These are phyloP conservation scores for Claviceps fusiformis DNA, from an alignment of 2,329 filamentous ascomycete genomes.

Conservation along the genomic window DNA sequence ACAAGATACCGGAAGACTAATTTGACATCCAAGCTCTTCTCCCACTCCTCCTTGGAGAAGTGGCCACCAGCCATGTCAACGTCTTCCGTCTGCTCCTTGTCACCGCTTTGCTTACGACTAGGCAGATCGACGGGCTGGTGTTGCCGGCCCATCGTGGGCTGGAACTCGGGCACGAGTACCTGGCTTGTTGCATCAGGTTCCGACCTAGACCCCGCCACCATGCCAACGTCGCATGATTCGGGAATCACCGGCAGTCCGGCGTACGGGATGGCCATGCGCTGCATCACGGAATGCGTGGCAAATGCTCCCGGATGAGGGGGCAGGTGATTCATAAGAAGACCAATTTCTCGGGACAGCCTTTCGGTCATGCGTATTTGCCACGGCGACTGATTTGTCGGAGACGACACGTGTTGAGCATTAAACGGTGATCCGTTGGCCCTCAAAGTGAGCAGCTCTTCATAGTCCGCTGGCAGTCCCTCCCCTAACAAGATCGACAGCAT, in stretches of 20 bases:
- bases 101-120: constrained; percentile 12
- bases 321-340: constrained; percentile 67
- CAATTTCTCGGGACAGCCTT: constrained; percentile 75
- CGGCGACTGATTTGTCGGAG: constrained; percentile 26
- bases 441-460: constrained; percentile 32
- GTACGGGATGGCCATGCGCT: constrained; percentile 56
- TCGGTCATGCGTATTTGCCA: constrained; percentile 76
- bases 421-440: constrained; percentile 31
- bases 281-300: constrained; percentile 58
- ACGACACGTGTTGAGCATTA: constrained; percentile 15
- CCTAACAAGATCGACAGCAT: constrained; percentile 79
- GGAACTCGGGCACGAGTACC: constrained; percentile 25
- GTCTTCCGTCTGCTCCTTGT: constrained; percentile 13
- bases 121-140: constrained; percentile 24
- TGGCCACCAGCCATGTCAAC: constrained; percentile 13
- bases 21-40: constrained; percentile 77
- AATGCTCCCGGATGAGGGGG: constrained; percentile 77
- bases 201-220: constrained; percentile 12
- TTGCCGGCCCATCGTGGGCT: constrained; percentile 30
- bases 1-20: constrained; percentile 83
- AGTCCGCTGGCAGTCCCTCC: constrained; percentile 50
- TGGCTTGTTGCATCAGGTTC: constrained; percentile 12
- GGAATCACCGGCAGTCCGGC: constrained; percentile 59
- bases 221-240: constrained; percentile 29
- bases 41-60: constrained; percentile 74